phyloP scores from a whole-genome alignment of 345 rosid genomes.

The Erucastrum elatum region DNA sequence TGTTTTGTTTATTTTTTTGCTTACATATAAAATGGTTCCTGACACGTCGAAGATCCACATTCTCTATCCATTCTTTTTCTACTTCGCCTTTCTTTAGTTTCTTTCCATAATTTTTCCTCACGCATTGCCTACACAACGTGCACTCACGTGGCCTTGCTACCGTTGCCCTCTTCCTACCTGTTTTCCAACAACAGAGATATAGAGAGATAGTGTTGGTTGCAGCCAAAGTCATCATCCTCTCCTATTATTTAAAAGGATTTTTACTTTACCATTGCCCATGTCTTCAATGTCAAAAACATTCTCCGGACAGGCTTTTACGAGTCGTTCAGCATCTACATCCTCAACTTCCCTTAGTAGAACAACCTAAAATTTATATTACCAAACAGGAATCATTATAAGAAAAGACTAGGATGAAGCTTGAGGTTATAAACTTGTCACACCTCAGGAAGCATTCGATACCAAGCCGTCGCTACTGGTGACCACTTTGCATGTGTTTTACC shows the following conservation, averaged over 20 bases:
- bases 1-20: conserved; percentile 11
- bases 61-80: conserved; percentile 29
- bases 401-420: not conserved
- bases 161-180: conserved; percentile 75
- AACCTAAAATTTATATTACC: conserved; percentile 47
- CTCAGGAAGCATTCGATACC: conserved; percentile 99
- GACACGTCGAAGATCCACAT: conserved; percentile 58
- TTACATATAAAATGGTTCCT: conserved; percentile 92
- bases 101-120: conserved; percentile 48
- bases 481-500: conserved; percentile 96
- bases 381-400: not conserved
- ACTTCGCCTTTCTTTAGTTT: not conserved
- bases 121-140: conserved; percentile 86
- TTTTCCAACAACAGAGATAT: not conserved
- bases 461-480: conserved; percentile 97
- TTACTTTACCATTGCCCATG: conserved; percentile 65
- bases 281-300: conserved; percentile 94
- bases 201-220: not conserved
- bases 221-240: not conserved
- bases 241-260: not conserved
- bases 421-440: conserved; percentile 45
- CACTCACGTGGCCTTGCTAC: conserved; percentile 79
- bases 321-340: conserved; percentile 65
- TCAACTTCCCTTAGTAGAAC: conserved; percentile 56
- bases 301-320: conserved; percentile 65